These are phyloP conservation scores for Hibiscus mutabilis DNA, from an alignment of 345 rosid genomes.

Conservation along the genomic window DNA sequence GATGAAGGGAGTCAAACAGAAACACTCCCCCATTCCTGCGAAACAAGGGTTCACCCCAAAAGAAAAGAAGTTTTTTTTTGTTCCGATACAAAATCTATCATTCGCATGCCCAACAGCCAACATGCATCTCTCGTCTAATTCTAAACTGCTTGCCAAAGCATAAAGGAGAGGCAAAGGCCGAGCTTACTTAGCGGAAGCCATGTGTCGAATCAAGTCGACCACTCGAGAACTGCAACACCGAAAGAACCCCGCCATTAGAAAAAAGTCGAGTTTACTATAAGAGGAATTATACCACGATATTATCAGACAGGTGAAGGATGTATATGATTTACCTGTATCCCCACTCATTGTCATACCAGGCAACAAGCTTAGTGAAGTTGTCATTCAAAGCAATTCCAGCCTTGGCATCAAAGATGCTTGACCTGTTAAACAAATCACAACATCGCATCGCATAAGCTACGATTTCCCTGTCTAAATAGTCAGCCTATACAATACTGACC, in stretches of 20 bases:
- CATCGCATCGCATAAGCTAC: neutral
- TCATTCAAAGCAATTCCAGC: conserved; percentile 44
- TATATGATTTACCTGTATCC: conserved; percentile 40
- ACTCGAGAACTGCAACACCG: conserved; percentile 38
- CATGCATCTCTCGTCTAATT: neutral
- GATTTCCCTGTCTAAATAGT: neutral
- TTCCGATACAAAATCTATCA: neutral
- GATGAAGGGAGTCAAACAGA: neutral
- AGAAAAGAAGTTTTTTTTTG: neutral
- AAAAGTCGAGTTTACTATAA: neutral
- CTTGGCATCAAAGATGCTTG: conserved; percentile 55
- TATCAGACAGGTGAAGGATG: neutral
- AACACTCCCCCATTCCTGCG: neutral
- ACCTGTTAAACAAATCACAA: conserved; percentile 21
- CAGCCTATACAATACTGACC: neutral
- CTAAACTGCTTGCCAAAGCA: neutral
- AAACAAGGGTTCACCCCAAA: neutral
- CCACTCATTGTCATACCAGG: conserved; percentile 56
- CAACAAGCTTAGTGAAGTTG: conserved; percentile 41
- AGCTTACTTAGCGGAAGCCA: conserved; percentile 22
- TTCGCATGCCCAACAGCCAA: neutral
- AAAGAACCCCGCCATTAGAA: neutral
- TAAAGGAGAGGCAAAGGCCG: neutral
- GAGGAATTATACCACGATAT: neutral
- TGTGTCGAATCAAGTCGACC: conserved; percentile 48